Base-by-base conservation (phyloP, 2,329 filamentous ascomycete genomes). In the Bipolaris oryzae region DNA sequence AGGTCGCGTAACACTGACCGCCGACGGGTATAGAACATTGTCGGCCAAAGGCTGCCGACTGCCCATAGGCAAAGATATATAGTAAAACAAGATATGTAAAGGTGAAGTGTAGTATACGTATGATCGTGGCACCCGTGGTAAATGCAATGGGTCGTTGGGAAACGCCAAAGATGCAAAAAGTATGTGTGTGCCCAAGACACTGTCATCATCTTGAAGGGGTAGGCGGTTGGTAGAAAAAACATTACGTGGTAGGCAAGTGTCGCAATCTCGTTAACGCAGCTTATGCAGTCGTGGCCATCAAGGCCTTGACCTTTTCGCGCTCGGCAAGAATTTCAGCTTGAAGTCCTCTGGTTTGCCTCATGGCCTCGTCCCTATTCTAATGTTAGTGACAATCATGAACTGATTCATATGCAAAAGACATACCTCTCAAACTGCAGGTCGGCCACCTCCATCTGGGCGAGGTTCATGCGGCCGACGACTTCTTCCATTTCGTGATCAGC, bases 401-500 rank as follows among this genome's bases (percentile, higher is more conserved):
- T 15, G 7, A 34, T 10, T 11, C 33, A 15, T 10, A 16, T 35
- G 39, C 13, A 38, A 23, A 6, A 4, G 7, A 66, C 73, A 62
- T 67, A 80, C 75, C 86, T 83, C 76, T 89, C 85, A 64, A 86
- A 85, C 76, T 93, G 90, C 55, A 96, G 81, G 71, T 91, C 85
- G 70, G 90, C 86, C 54, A 95, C 91, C 77, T 93, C 89, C 67
- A 93, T 90, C 78, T 95, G 91, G 9, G 90, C 90, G 66, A 82
- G 81, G 77, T 91, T 94, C 88, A 96, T 94, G 61, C 89, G 84
- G 58, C 87, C 82, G 7, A 96, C 89, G 7, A 95, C 91, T 75
- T 91, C 87, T 71, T 91, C 87, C 89, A 95, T 94, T 77, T 94
- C 90, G 47, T 80, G 80, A 69, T 95, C 91, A 15, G 91, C 89